phyloP scores from a whole-genome alignment of 306 rosid species.

The Prosopis cineraria region DNA sequence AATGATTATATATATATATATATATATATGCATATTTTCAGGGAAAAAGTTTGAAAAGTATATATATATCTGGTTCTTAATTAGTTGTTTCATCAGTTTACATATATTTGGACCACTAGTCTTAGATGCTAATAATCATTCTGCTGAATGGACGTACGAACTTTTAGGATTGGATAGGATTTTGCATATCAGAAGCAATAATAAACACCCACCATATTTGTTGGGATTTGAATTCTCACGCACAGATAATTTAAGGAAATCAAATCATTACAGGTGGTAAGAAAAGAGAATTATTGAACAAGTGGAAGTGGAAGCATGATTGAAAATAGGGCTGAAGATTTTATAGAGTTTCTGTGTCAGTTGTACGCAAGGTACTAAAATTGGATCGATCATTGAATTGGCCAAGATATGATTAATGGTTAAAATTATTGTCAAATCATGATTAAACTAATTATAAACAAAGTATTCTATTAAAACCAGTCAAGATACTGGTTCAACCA shows the following conservation, averaged over 20 bases:
- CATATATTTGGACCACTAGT: slow-evolving; percentile 28
- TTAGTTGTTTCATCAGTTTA: slow-evolving; percentile 9
- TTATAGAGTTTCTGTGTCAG: too few species aligned
- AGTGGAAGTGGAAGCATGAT: slow-evolving; percentile 35
- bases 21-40: too few species aligned
- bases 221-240: background rate
- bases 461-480: too few species aligned
- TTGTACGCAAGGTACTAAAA: too few species aligned
- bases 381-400: too few species aligned
- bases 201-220: slow-evolving; percentile 22
- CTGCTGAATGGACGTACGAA: slow-evolving; percentile 12
- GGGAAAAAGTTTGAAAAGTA: background rate
- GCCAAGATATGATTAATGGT: too few species aligned
- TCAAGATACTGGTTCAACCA: too few species aligned
- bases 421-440: too few species aligned
- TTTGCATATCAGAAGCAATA: slow-evolving; percentile 13
- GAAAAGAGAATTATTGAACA: slow-evolving; percentile 2
- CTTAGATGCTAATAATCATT: slow-evolving; percentile 30
- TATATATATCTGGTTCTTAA: background rate
- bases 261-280: background rate
- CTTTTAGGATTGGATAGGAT: slow-evolving; percentile 4
- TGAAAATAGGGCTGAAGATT: slow-evolving; percentile 7
- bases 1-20: background rate
- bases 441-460: too few species aligned
- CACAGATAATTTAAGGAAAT: slow-evolving; percentile 8